Evolutionary conservation across 2,329 filamentous ascomycete genomes (phyloP).

Genomic region (Torrubiella hemipterigena): DNA sequence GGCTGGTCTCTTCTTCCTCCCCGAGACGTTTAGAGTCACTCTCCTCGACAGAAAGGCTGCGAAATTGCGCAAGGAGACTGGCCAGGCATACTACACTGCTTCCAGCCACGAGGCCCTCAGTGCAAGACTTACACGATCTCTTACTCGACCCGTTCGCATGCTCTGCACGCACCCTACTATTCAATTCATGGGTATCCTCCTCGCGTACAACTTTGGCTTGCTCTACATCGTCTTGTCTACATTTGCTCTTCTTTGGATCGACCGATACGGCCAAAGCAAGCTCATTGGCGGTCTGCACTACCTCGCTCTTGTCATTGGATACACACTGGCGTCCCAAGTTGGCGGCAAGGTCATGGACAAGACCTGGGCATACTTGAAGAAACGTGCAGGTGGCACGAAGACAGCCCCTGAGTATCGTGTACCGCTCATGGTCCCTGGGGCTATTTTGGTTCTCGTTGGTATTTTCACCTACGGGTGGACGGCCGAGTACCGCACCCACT

Average conservation of each 20-base stretch:
- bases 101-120: not conserved
- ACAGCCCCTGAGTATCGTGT: constrained; percentile 33
- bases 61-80: constrained; percentile 3
- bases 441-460: constrained; percentile 25
- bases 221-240: constrained; percentile 41
- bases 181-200: constrained; percentile 29
- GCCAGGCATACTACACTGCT: not conserved
- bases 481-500: constrained; percentile 36
- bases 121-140: not conserved
- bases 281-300: constrained; percentile 35
- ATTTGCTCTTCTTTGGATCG: constrained; percentile 34
- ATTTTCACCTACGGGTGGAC: constrained; percentile 29
- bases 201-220: constrained; percentile 35
- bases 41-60: constrained; percentile 28
- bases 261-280: constrained; percentile 30
- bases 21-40: constrained; percentile 50
- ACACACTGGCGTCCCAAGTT: constrained; percentile 20
- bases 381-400: constrained; percentile 1
- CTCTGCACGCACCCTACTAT: constrained; percentile 32
- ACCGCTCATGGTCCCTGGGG: constrained; percentile 41
- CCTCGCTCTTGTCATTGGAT: constrained; percentile 34
- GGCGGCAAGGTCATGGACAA: constrained; percentile 24
- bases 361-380: constrained; percentile 17
- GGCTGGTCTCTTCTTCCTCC: constrained; percentile 36
- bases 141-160: constrained; percentile 18